These are phyloP conservation scores for Endocalyx cinctus DNA, from an alignment of 2,329 filamentous ascomycete genomes.

Conservation along the genomic window DNA sequence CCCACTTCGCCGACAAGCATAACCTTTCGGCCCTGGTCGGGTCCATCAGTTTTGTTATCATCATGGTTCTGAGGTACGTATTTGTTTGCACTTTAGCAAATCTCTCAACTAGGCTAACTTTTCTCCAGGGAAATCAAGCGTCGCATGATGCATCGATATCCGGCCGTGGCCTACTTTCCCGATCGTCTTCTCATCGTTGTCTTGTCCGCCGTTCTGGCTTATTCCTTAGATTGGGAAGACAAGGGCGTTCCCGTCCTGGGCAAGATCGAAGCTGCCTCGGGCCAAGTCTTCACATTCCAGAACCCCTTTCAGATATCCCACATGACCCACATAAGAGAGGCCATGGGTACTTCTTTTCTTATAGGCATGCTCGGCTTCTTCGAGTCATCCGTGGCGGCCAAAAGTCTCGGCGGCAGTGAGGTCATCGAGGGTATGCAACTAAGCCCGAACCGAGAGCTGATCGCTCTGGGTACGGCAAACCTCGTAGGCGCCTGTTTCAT, in stretches of 20 bases:
- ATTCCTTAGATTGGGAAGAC: conserved; percentile 70
- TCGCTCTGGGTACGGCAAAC: conserved; percentile 87
- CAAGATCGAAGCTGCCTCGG: conserved; percentile 67
- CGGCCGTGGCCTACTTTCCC: conserved; percentile 79
- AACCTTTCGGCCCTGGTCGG: conserved; percentile 72
- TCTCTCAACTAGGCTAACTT: conserved; percentile 8
- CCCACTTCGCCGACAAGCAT: conserved; percentile 63
- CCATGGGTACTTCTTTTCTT: conserved; percentile 86
- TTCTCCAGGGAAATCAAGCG: conserved; percentile 69
- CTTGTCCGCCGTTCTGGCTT: conserved; percentile 74
- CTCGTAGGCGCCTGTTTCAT: conserved; percentile 89
- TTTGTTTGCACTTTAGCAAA: background rate
- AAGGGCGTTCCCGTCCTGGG: conserved; percentile 81
- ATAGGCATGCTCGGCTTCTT: conserved; percentile 98
- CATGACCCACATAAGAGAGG: conserved; percentile 77
- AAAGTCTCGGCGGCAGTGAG: conserved; percentile 70
- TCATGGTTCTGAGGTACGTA: conserved; percentile 80
- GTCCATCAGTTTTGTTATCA: conserved; percentile 74
- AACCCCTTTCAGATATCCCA: conserved; percentile 78
- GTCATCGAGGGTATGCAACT: conserved; percentile 75
- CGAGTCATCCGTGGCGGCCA: conserved; percentile 92
- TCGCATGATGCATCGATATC: conserved; percentile 71
- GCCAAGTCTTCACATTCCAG: conserved; percentile 71
- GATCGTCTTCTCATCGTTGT: conserved; percentile 90
- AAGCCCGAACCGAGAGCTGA: conserved; percentile 88